Conservation (phyloP, 495 filamentous ascomycete species). For the Pseudevernia furfuracea region DNA sequence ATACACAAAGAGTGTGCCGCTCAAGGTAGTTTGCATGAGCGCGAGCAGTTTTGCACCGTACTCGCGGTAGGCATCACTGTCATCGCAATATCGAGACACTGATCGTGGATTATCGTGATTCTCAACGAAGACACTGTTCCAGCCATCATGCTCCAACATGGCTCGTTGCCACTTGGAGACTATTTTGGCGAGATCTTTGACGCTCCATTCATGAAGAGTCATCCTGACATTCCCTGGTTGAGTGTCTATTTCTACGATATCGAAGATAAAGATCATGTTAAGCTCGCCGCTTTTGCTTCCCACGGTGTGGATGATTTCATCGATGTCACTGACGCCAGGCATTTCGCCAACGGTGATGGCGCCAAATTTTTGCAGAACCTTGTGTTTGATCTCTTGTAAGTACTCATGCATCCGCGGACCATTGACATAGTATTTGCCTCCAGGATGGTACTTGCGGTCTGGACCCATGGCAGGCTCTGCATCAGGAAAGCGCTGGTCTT, state of each 20-base stretch:
- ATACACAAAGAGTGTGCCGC: conserved; percentile 48
- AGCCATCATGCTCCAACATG: conserved; percentile 50
- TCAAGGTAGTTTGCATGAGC: conserved; percentile 44
- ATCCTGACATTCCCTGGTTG: conserved; percentile 30
- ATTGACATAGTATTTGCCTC: conserved; percentile 44
- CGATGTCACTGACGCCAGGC: conserved; percentile 43
- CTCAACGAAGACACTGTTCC: conserved; percentile 53
- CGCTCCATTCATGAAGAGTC: conserved; percentile 34
- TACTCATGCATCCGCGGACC: conserved; percentile 58
- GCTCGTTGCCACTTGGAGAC: conserved; percentile 49
- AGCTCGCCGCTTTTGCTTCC: conserved; percentile 41
- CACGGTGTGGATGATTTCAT: conserved; percentile 47
- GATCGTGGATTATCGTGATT: conserved; percentile 45
- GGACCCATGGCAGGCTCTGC: conserved; percentile 46
- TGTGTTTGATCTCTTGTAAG: conserved; percentile 48
- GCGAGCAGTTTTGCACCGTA: conserved; percentile 45
- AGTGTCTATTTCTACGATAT: conserved; percentile 47
- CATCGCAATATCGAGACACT: conserved; percentile 42
- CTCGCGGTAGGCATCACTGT: conserved; percentile 38
- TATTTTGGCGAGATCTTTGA: conserved; percentile 39
- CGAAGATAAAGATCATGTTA: conserved; percentile 59
- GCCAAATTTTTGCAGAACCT: conserved; percentile 52
- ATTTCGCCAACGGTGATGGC: conserved; percentile 61
- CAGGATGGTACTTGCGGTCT: conserved; percentile 37
- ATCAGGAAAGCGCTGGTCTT: conserved; percentile 39